These are phyloP conservation scores for Sphenostylis stenocarpa DNA, from an alignment of 306 rosid species.

Conservation along the genomic window DNA sequence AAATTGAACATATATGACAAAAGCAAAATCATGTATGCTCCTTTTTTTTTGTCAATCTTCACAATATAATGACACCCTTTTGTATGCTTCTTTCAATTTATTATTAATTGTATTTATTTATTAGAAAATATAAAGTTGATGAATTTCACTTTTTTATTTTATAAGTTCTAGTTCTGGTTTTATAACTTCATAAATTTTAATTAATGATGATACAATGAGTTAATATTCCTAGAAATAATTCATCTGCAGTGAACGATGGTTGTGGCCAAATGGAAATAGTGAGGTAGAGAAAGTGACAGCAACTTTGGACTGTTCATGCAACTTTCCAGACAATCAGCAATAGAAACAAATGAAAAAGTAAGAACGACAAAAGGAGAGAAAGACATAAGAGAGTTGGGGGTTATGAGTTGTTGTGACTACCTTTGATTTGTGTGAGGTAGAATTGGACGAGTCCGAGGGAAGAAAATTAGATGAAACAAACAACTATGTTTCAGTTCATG, in stretches of 20 bases:
- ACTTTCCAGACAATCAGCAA: slow-evolving; percentile 33
- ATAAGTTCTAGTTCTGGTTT: no score
- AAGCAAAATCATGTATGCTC: neutral
- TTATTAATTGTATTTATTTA: no score
- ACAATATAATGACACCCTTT: no score
- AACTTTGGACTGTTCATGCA: slow-evolving; percentile 30
- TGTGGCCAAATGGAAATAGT: slow-evolving; percentile 34
- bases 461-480: no score
- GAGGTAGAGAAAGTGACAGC: slow-evolving; percentile 33
- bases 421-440: neutral
- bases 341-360: neutral
- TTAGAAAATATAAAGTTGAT: no score
- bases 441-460: no score
- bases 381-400: no score
- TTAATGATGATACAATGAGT: neutral
- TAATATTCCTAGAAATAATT: neutral
- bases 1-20: neutral
- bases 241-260: slow-evolving; percentile 15
- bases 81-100: no score
- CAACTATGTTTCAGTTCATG: neutral
- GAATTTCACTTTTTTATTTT: no score
- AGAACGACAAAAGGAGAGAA: neutral
- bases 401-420: neutral
- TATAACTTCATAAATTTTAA: no score
- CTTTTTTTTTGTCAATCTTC: neutral